Evolutionary conservation across 179 eudicot genomes (phyloP).

Genomic region (Beta lomatogona): DNA sequence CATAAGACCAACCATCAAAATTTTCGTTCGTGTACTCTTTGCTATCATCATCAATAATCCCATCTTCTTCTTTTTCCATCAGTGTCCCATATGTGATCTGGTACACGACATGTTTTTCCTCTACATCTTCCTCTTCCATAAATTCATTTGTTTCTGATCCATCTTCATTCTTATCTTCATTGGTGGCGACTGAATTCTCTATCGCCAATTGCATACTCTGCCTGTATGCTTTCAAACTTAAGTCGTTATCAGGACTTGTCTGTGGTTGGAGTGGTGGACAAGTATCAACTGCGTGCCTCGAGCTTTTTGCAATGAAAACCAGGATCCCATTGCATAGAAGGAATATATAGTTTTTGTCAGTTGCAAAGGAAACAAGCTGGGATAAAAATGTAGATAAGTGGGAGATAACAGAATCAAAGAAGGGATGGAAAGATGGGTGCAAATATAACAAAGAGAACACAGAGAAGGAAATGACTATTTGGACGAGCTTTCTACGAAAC

Average conservation of each 20-base stretch:
- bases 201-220: conserved; percentile 3
- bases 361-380: conserved; percentile 26
- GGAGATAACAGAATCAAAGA: conserved; percentile 28
- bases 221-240: neutral
- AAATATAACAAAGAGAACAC: conserved; percentile 40
- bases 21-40: neutral
- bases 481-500: conserved; percentile 35
- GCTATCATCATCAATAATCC: neutral
- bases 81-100: conserved; percentile 1
- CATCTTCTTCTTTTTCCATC: conserved; percentile 1
- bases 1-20: neutral
- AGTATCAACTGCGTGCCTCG: conserved; percentile 20
- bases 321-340: conserved; percentile 59
- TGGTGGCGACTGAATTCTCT: neutral
- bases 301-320: conserved; percentile 43
- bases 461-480: conserved; percentile 33
- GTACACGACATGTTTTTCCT: conserved; percentile 2
- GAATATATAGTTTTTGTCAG: conserved; percentile 50
- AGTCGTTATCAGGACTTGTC: conserved; percentile 11
- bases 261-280: neutral
- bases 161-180: conserved; percentile 1
- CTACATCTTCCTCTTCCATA: conserved; percentile 9
- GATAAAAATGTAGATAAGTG: conserved; percentile 32
- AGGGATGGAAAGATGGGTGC: conserved; percentile 36
- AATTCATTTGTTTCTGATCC: conserved; percentile 12